Conservation (phyloP, 1,284 basidiomycete species). For the Macrocybe sp. region DNA sequence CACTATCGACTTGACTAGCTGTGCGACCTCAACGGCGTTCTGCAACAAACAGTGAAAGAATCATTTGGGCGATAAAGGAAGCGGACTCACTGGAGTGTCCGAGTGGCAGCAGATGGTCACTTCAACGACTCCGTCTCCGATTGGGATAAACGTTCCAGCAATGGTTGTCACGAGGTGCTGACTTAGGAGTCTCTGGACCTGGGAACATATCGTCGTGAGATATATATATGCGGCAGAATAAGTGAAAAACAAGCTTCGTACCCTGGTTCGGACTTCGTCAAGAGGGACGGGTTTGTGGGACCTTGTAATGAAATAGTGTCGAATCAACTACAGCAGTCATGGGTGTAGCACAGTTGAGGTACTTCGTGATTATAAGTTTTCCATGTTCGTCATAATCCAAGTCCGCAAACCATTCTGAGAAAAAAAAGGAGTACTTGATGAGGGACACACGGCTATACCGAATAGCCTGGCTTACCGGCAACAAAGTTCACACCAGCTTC, state of each 20-base stretch:
- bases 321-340: not conserved
- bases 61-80: not conserved
- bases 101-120: constrained; percentile 64
- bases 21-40: constrained; percentile 48
- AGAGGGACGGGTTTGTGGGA: constrained; percentile 45
- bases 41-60: constrained; percentile 16
- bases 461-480: constrained; percentile 34
- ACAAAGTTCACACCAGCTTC: constrained; percentile 53
- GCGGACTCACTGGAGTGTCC: constrained; percentile 50
- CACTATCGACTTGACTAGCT: constrained; percentile 43
- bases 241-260: constrained; percentile 17
- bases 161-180: constrained; percentile 43
- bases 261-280: constrained; percentile 39
- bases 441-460: not conserved
- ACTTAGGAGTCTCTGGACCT: constrained; percentile 42
- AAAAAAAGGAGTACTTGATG: not conserved
- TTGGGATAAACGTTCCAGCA: constrained; percentile 33
- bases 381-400: constrained; percentile 51
- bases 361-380: constrained; percentile 54
- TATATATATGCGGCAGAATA: not conserved
- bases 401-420: constrained; percentile 63
- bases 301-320: constrained; percentile 23
- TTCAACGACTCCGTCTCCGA: constrained; percentile 39
- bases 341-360: constrained; percentile 9
- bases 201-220: not conserved